Percentiles rank a stretch among this genome's conserved stretches.
Conservation (phyloP, 495 filamentous ascomycete genomes). For the Aspergillus saccharolyticus region DNA sequence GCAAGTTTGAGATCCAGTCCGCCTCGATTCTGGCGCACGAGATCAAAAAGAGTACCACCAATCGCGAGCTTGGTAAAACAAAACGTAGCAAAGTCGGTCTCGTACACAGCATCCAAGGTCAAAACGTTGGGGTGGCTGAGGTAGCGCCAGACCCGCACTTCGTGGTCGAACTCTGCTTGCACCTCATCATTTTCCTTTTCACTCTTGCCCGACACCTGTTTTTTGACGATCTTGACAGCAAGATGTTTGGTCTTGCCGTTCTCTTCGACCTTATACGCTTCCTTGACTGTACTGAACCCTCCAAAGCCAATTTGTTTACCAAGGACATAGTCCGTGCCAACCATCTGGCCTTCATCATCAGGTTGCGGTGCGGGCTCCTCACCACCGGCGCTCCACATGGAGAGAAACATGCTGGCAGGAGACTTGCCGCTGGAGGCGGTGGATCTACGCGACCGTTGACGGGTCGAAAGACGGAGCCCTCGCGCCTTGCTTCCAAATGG, state of each 20-base stretch:
- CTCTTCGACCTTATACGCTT: slow-evolving; percentile 62
- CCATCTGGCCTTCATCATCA: slow-evolving; percentile 69
- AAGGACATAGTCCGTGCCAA: slow-evolving; percentile 67
- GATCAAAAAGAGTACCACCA: slow-evolving; percentile 67
- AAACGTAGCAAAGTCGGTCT: slow-evolving; percentile 67
- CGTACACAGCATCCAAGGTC: slow-evolving; percentile 61
- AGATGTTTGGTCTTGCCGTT: slow-evolving; percentile 45
- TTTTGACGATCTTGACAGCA: slow-evolving; percentile 72
- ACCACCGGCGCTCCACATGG: slow-evolving; percentile 45
- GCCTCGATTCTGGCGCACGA: slow-evolving; percentile 54
- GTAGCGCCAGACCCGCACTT: slow-evolving; percentile 66
- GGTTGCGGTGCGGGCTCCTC: slow-evolving; percentile 46
- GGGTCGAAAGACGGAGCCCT: slow-evolving; percentile 34
- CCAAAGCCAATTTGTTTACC: slow-evolving; percentile 66
- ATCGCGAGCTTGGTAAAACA: slow-evolving; percentile 66
- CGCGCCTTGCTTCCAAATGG: slow-evolving; percentile 42
- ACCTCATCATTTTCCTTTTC: slow-evolving; percentile 63
- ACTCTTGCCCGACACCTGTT: slow-evolving; percentile 49
- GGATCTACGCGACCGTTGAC: slow-evolving; percentile 42
- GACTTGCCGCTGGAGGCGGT: slow-evolving; percentile 45
- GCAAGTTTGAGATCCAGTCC: slow-evolving; percentile 51
- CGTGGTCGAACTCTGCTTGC: slow-evolving; percentile 70
- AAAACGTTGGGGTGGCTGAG: slow-evolving; percentile 64
- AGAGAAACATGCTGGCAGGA: slow-evolving; percentile 55
- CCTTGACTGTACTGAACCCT: slow-evolving; percentile 67